Evolutionary conservation across 139 green algal genomes (phyloP).

Genomic region (Edaphochlamys debaryana): DNA sequence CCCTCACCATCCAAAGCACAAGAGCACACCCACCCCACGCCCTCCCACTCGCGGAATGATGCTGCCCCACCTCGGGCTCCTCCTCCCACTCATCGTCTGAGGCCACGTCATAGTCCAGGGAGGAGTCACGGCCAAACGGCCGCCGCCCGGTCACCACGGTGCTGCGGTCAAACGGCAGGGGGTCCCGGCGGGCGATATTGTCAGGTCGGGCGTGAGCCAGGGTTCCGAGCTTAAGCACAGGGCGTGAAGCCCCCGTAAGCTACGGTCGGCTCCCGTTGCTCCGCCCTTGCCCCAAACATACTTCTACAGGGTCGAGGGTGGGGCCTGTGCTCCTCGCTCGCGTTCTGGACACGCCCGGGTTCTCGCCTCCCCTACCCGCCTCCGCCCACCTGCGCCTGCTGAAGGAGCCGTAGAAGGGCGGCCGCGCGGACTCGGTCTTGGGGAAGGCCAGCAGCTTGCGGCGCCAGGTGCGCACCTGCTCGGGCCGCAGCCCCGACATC

Average conservation of each 20-base stretch:
- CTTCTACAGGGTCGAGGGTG: no score
- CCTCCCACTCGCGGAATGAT: no score
- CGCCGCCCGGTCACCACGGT: conserved; percentile 54
- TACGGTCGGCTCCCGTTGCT: no score
- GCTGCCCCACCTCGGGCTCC: conserved; percentile 74
- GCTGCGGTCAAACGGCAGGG: background rate
- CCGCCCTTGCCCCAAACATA: no score
- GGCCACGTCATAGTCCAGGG: conserved; percentile 83
- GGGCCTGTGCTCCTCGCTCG: no score
- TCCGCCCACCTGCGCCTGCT: conserved; percentile 42
- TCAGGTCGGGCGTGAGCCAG: background rate
- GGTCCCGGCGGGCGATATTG: no score
- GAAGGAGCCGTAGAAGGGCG: conserved; percentile 72
- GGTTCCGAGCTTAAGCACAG: no score
- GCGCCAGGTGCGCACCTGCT: conserved; percentile 57
- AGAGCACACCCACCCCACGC: no score
- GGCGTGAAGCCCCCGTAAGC: no score
- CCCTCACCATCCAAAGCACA: no score
- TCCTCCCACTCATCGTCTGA: conserved; percentile 86
- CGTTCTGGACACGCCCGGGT: no score
- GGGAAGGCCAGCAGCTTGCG: conserved; percentile 64
- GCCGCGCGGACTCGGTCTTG: conserved; percentile 46
- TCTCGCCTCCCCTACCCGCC: no score
- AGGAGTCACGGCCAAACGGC: conserved; percentile 55
- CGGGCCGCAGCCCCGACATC: background rate